Base-by-base conservation (phyloP, 2,329 filamentous ascomycete genomes). In the Phialemoniopsis sp. region DNA sequence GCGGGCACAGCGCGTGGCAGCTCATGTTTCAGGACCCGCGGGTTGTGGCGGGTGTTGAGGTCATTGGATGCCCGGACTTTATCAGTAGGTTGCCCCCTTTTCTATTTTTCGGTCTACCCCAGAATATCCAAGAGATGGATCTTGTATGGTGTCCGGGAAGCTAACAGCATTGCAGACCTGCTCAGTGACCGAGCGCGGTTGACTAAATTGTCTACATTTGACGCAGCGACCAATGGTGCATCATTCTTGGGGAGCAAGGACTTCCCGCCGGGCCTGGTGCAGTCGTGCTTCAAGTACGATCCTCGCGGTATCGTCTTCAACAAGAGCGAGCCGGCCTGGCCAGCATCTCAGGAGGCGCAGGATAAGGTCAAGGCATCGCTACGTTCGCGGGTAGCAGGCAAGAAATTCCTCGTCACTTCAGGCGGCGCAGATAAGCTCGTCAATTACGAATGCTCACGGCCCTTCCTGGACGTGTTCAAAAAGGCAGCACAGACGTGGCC, bases 1-100 rank as follows among this genome's bases (percentile, higher is more conserved):
- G 93, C 6, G 93, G 88, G 0, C 93, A 97, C 59, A 80, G 85
- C 12, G 82, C 85, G 2, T 97, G 91, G 89, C 85, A 94, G 56
- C 75, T 81, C 19, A 64, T 95, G 42, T 76, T 96, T 34, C 76
- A 80, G 29, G 90, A 97, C 44, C 78, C 82, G 14, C 76, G 89
- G 46, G 76, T 97, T 40, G 82, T 74, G n/a, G 82, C 86, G 0
- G 89, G 78, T 1, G 80, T 95, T 8, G 73, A 87, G 3, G 75
- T 95, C 17, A 87, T 97, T 38, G 93, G 91, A 2, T 95, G 89
- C 60, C 89, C 90, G 1, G 91, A 98, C 62, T 95, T 87, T 53
- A 78, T 82, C 46, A 72, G 86, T 80, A 51, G 65, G 59, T 68
- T 5, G 18, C 10, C 29, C 12, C n/a, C n/a, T 21, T 31, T 7